phyloP scores from a whole-genome alignment of 306 rosid species.

The Neltuma alba region DNA sequence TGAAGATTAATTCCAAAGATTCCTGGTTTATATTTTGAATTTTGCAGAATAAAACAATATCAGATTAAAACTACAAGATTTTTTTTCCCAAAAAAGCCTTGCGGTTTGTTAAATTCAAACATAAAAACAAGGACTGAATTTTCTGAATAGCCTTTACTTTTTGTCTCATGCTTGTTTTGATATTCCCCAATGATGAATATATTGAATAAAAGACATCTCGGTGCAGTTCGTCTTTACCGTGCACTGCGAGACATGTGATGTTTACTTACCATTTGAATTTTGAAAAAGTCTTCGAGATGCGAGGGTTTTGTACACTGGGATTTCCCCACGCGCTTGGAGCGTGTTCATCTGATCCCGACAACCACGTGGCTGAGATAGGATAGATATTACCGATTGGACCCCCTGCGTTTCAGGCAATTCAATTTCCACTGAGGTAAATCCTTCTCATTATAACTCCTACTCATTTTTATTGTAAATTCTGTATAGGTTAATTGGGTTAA shows the following conservation, averaged over 20 bases:
- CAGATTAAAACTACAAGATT: too few relatives aligned
- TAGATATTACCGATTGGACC: constrained; percentile 13
- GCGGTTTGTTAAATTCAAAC: too few relatives aligned
- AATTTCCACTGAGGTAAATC: neutral
- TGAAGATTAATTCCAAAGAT: neutral
- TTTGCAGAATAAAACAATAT: too few relatives aligned
- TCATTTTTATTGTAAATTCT: too few relatives aligned
- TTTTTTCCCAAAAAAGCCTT: too few relatives aligned
- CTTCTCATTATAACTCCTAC: too few relatives aligned
- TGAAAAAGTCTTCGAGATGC: constrained; percentile 28
- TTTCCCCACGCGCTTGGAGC: constrained; percentile 25
- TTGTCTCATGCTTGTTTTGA: neutral
- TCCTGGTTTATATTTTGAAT: neutral
- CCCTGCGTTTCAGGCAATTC: neutral
- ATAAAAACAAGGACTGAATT: too few relatives aligned
- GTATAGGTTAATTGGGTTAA: too few relatives aligned
- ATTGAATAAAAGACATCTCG: neutral
- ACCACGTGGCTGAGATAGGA: constrained; percentile 43
- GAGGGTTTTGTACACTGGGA: constrained; percentile 31
- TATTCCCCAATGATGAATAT: neutral
- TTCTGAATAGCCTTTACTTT: neutral
- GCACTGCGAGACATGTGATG: constrained; percentile 17
- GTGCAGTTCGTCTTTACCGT: constrained; percentile 16
- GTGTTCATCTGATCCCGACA: neutral
- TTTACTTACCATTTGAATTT: constrained; percentile 46